phyloP scores from a whole-genome alignment of 1,284 basidiomycete species.

The Peniophora sp. region DNA sequence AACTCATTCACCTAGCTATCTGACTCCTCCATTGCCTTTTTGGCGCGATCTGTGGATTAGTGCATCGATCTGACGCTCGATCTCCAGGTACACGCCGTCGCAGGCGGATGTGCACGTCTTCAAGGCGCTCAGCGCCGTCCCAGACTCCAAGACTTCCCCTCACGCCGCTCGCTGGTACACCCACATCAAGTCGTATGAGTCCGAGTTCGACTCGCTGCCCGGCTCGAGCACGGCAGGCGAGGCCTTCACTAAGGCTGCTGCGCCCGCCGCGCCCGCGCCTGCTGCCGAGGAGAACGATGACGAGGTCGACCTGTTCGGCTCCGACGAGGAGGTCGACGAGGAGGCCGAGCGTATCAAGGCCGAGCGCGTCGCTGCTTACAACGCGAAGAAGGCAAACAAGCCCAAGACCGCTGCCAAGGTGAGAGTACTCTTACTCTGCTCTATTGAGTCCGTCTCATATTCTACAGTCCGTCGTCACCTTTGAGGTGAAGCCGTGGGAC shows the following conservation, averaged over 20 bases:
- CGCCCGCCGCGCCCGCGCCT: constrained; percentile 37
- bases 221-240: constrained; percentile 83
- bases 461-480: constrained; percentile 82
- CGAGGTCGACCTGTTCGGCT: constrained; percentile 81
- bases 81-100: constrained; percentile 80
- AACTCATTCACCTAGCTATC: constrained; percentile 69
- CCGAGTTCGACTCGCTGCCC: constrained; percentile 73
- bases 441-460: constrained; percentile 6
- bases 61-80: constrained; percentile 6
- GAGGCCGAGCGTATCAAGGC: constrained; percentile 95
- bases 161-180: constrained; percentile 90
- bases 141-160: constrained; percentile 63
- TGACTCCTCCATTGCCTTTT: constrained; percentile 40
- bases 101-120: constrained; percentile 96
- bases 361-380: constrained; percentile 92
- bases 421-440: constrained; percentile 18
- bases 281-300: constrained; percentile 88
- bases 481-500: constrained; percentile 99
- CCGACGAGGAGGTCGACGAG: constrained; percentile 83
- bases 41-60: constrained; percentile 10
- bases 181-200: constrained; percentile 84
- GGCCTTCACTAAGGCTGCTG: constrained; percentile 51
- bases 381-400: constrained; percentile 90
- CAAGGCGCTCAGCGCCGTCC: constrained; percentile 64
- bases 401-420: constrained; percentile 88